Evolutionary conservation across 106 monocot genomes (phyloP).

Genomic region (Dendrobium catenatum): DNA sequence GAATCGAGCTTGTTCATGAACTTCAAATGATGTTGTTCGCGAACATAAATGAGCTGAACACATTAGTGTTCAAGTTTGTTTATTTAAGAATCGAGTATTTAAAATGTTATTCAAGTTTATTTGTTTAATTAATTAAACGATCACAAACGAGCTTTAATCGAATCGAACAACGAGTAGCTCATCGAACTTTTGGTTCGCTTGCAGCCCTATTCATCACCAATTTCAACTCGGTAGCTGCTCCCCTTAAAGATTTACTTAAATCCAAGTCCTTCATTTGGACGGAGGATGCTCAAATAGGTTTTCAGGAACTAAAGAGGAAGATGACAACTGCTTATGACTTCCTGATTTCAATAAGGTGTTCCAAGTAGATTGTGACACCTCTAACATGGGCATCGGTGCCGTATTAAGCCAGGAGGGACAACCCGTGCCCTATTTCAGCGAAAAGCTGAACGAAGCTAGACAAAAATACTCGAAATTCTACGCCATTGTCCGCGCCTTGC

Average conservation of each 20-base stretch:
- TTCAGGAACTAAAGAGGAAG: neutral
- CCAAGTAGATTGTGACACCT: conserved; percentile 3
- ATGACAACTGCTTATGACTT: neutral
- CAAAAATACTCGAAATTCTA: conserved; percentile 10
- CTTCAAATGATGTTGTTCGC: too few relatives aligned
- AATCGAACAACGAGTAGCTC: too few relatives aligned
- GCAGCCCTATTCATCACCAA: too few relatives aligned
- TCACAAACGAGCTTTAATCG: too few relatives aligned
- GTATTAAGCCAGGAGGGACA: conserved; percentile 4
- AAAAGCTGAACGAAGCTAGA: conserved; percentile 1
- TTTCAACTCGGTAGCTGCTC: conserved; percentile 4
- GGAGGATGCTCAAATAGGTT: neutral
- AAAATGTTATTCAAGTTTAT: too few relatives aligned
- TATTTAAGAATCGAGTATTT: too few relatives aligned
- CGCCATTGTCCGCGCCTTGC: neutral
- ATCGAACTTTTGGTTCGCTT: too few relatives aligned
- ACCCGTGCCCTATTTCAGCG: neutral
- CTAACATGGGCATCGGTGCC: neutral
- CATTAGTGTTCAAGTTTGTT: too few relatives aligned
- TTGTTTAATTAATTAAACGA: too few relatives aligned
- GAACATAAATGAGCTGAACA: too few relatives aligned
- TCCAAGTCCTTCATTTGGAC: neutral
- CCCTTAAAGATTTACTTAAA: neutral
- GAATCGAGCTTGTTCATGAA: too few relatives aligned
- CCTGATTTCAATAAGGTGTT: conserved; percentile 3